These are phyloP conservation scores for Paraglomus brasilianum DNA, from an alignment of 192 early-diverging fungal genomes.

Conservation along the genomic window DNA sequence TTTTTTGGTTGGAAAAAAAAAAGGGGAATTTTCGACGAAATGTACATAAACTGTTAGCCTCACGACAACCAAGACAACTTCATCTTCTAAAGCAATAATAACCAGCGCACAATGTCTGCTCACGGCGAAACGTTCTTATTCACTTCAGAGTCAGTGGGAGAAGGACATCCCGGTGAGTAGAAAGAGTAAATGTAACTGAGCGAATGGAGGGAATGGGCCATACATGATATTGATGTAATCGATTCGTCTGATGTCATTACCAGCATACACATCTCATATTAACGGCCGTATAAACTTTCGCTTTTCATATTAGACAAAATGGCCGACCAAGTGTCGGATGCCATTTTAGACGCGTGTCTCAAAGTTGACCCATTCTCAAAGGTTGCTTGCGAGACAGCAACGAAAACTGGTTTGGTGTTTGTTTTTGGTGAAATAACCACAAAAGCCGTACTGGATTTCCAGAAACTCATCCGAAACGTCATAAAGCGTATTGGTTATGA, in stretches of 20 bases:
- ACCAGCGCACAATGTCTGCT: slow-evolving; percentile 18
- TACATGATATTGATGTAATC: too few species aligned
- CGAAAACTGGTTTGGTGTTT: slow-evolving; percentile 99
- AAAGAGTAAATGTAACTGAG: neutral
- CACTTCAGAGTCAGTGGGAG: slow-evolving; percentile 99
- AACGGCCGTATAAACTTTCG: neutral
- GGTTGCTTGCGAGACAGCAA: slow-evolving; percentile 99
- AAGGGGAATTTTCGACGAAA: too few species aligned
- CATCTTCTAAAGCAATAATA: too few species aligned
- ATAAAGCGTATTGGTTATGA: slow-evolving; percentile 99
- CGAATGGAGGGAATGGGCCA: too few species aligned
- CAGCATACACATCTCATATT: neutral
- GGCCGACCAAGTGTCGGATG: slow-evolving; percentile 99
- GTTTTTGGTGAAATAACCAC: slow-evolving; percentile 99
- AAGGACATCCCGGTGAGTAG: slow-evolving; percentile 91
- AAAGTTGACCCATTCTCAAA: slow-evolving; percentile 94
- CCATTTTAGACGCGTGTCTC: slow-evolving; percentile 96
- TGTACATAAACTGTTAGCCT: too few species aligned
- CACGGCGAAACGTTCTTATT: slow-evolving; percentile 91
- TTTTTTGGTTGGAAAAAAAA: too few species aligned
- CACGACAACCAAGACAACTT: too few species aligned
- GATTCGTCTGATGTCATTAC: neutral
- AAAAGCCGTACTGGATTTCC: slow-evolving; percentile 97
- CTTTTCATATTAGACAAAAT: slow-evolving; percentile 80
- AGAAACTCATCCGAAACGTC: slow-evolving; percentile 98